Base-by-base conservation (phyloP, 176 grass and related monocot species). In the Hordeum vulgare region DNA sequence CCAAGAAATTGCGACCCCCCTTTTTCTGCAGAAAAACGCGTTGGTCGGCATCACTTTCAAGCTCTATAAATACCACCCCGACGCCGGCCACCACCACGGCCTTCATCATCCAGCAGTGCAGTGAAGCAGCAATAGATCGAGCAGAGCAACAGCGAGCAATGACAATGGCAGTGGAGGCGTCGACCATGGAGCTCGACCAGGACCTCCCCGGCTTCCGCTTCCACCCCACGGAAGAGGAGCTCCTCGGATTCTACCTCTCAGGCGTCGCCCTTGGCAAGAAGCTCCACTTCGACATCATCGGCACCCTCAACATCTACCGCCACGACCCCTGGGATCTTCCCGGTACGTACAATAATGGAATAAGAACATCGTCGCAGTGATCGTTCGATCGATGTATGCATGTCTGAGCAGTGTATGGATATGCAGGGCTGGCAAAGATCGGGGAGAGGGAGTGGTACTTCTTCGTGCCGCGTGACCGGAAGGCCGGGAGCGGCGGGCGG, bases 381-480 rank as follows among this genome's bases (percentile, higher is more conserved):
- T 56, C 41, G 31, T 3, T 4, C 31, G 2, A 44, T 13, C 41
- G 41, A 29, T 24, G 2, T 45, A 35, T 6, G 1, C 36, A 36
- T 7, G 5, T 9, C 15, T 0, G 35, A 39, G 11, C 3, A 1
- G 6, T 26, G 3, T 14, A 7, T 44, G 29, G 34, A 12, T 23
- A 25, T 71, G 60, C 74, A 87, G 92, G 75, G 11, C 39, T 97
- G 92, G 95, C 95, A 26, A 94, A 88, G 87, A 92, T 93, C 75
- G 92, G 92, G 49, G 95, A 97, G 90, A 85, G 92, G 70, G 95
- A 97, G 68, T 97, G 95, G 95, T 97, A 97, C 84, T 97, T 97
- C 88, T 94, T 94, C 87, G 92, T 97, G 86, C 88, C 88, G 49
- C 74, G 90, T 3, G 92, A 97, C 71, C 59, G 89, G 69, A 88